Evolutionary conservation across 371 early-diverging fungal genomes (phyloP).

Genomic region (Choanephora cucurbitarum): DNA sequence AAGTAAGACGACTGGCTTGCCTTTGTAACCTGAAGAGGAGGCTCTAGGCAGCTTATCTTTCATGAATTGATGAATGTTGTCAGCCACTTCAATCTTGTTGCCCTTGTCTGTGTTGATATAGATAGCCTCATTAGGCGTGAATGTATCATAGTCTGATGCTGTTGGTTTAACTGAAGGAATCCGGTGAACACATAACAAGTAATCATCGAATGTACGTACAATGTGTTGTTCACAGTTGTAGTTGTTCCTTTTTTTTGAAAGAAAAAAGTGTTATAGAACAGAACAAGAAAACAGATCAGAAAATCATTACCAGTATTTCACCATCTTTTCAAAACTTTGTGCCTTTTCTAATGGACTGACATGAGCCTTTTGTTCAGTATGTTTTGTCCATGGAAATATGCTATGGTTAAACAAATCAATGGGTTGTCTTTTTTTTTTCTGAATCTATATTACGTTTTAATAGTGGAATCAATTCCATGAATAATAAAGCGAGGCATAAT

Average conservation of each 20-base stretch:
- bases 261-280: too few species aligned
- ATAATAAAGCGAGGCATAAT: conserved; percentile 62
- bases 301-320: conserved; percentile 58
- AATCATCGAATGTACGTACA: conserved; percentile 87
- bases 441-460: conserved; percentile 39
- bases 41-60: too few species aligned
- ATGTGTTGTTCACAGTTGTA: conserved; percentile 86
- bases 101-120: too few species aligned
- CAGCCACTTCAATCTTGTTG: too few species aligned
- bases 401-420: conserved; percentile 25
- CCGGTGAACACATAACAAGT: conserved; percentile 86
- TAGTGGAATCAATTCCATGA: conserved; percentile 36
- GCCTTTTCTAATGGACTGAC: conserved; percentile 64
- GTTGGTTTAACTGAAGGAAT: conserved; percentile 55
- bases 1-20: conserved; percentile 84
- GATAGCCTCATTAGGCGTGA: too few species aligned
- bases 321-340: conserved; percentile 67
- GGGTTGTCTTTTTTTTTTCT: background rate
- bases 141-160: too few species aligned
- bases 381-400: conserved; percentile 54
- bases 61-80: too few species aligned
- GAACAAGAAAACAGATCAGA: background rate
- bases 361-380: conserved; percentile 50
- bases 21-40: conserved; percentile 27
- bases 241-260: too few species aligned